Evolutionary conservation across 257 asterid species (phyloP).

Genomic region (Nemophila menziesii): DNA sequence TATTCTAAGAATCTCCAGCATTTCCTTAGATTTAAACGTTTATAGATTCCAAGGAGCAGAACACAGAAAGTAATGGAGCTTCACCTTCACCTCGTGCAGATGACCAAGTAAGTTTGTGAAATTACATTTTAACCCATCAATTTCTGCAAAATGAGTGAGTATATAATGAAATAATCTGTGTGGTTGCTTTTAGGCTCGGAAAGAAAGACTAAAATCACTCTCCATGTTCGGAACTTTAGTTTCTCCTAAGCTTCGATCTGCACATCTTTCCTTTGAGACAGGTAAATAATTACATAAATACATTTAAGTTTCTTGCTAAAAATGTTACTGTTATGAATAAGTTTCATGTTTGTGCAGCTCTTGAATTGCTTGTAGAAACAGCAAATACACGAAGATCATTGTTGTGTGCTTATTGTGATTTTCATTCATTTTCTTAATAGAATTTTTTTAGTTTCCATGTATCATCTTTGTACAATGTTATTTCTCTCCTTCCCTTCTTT

Average conservation of each 20-base stretch:
- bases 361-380: too few relatives aligned
- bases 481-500: too few relatives aligned
- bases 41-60: conserved; percentile 34
- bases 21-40: neutral
- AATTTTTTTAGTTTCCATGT: too few relatives aligned
- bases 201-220: conserved; percentile 49
- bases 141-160: neutral
- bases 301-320: too few relatives aligned
- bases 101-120: conserved; percentile 36
- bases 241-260: conserved; percentile 87
- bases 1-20: too few relatives aligned
- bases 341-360: too few relatives aligned
- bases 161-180: neutral
- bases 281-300: too few relatives aligned
- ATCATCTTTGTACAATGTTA: too few relatives aligned
- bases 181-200: conserved; percentile 30
- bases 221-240: conserved; percentile 79
- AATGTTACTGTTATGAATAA: too few relatives aligned
- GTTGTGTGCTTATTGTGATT: too few relatives aligned
- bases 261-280: conserved; percentile 81
- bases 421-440: too few relatives aligned
- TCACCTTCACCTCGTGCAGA: conserved; percentile 32
- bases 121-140: neutral
- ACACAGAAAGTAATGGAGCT: conserved; percentile 31
- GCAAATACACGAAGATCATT: too few relatives aligned